Evolutionary conservation across 192 early-diverging fungal species (phyloP).

Genomic region (Entomortierella beljakovae): DNA sequence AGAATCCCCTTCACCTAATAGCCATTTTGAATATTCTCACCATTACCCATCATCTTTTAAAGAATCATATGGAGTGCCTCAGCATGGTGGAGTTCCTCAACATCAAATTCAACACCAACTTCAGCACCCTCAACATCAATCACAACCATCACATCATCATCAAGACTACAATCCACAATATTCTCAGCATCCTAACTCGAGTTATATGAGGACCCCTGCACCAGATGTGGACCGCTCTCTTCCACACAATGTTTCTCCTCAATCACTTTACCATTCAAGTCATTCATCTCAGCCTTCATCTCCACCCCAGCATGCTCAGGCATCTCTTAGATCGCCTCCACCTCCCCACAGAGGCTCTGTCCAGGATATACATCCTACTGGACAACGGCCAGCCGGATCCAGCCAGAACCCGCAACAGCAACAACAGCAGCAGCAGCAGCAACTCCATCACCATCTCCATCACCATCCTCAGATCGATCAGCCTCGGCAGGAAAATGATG

Average conservation of each 20-base stretch:
- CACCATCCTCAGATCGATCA: constrained; percentile 19
- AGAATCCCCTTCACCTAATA: constrained; percentile 4
- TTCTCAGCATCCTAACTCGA: constrained; percentile 14
- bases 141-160: constrained; percentile 15
- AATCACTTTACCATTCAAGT: constrained; percentile 20
- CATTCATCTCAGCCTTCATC: constrained; percentile 15
- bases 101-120: constrained; percentile 20
- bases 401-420: constrained; percentile 22
- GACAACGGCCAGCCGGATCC: not conserved
- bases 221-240: constrained; percentile 23
- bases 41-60: constrained; percentile 14
- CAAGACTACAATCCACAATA: constrained; percentile 25
- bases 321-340: constrained; percentile 12
- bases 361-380: constrained; percentile 20
- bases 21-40: constrained; percentile 30
- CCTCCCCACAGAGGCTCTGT: constrained; percentile 28
- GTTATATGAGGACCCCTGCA: constrained; percentile 15
- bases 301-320: constrained; percentile 18
- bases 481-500: constrained; percentile 31
- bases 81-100: not conserved
- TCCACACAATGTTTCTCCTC: constrained; percentile 2
- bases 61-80: not conserved
- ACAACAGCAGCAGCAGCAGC: constrained; percentile 18
- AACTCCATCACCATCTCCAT: constrained; percentile 8
- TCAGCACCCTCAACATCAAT: constrained; percentile 23